Conservation (phyloP, 371 early-diverging fungal species). For the Zopfochytrium polystomum region DNA sequence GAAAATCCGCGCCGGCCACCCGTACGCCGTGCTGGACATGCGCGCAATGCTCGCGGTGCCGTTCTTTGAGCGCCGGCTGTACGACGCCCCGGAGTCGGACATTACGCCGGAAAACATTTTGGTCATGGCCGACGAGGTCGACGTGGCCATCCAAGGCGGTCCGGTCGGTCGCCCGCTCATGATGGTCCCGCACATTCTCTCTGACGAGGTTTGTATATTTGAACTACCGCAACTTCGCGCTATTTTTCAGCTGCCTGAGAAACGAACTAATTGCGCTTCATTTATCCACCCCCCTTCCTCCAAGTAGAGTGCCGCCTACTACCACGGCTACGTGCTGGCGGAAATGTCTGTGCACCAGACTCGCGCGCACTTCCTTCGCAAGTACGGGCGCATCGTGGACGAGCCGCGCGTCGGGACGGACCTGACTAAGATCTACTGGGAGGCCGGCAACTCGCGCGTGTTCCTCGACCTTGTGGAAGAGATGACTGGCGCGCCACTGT, state of each 20-base stretch:
- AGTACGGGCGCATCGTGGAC: conserved; percentile 33
- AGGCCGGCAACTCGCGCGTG: conserved; percentile 25
- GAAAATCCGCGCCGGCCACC: conserved; percentile 18
- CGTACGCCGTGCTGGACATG: conserved; percentile 28
- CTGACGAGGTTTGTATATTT: conserved; percentile 24
- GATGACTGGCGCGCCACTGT: conserved; percentile 25
- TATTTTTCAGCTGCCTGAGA: background rate
- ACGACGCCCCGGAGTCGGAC: conserved; percentile 29
- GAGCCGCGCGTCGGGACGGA: conserved; percentile 27
- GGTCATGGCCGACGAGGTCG: conserved; percentile 21
- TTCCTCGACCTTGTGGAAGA: conserved; percentile 33
- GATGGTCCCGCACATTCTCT: conserved; percentile 31
- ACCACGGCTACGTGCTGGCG: conserved; percentile 33
- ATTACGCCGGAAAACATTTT: conserved; percentile 24
- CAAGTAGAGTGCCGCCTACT: conserved; percentile 23
- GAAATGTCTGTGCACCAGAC: conserved; percentile 37
- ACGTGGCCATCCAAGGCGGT: conserved; percentile 32
- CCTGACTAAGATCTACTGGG: conserved; percentile 28
- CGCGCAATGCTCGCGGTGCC: conserved; percentile 34
- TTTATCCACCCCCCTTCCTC: background rate
- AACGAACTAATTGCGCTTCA: background rate
- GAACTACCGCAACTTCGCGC: conserved; percentile 23
- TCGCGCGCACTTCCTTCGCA: conserved; percentile 28
- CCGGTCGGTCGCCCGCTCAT: conserved; percentile 23
- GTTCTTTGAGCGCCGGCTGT: conserved; percentile 28